Base-by-base conservation (phyloP, 768 basidiomycete species). In the button mushroom (Agaricus bisporus) region DNA sequence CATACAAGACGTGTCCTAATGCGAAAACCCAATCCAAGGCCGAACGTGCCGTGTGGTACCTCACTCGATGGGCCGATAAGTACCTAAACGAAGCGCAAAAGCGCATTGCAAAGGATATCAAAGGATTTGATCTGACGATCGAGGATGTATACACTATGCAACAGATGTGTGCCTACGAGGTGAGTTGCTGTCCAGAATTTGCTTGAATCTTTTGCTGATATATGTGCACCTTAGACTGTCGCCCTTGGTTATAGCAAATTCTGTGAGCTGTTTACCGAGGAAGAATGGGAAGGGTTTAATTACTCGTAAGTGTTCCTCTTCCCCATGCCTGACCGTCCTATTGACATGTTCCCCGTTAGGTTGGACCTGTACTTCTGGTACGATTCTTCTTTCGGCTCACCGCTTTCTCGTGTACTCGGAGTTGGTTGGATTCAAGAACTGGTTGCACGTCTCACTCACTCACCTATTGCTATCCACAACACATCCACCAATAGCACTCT, bases 221-320 rank as follows among this genome's bases (percentile, higher is more conserved):
- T 15, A 51, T 41, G 12, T 35, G 6, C 10, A 29, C 17, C 18
- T 3, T 50, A 90, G 88, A 94, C 95, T 15, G 95, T 95, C 42
- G 88, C 91, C 0, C 75, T 95, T 10, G 93, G 91, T 8, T 95
- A 91, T 64, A 93, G 91, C 14, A 86, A 84, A 58, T 98, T 95
- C 70, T 98, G 93, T 58, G 83, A 85, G 51, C 72, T 97, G 2
- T 98, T 98, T 68, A 92, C 91, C 0, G 78, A 86, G 61, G 83
- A 90, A 41, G 94, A 97, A 68, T 98, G 93, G 94, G 85, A 89
- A 64, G 91, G 91, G 0, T 95, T 93, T 65, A 80, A 91, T 65
- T 95, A 97, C 57, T 77, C 86, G 81, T 90, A 59, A 52, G 86
- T 71, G 5, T 32, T 41, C 41, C 9, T 14, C 22, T 39, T 12